Conservation (phyloP, 2,329 filamentous ascomycete species). For the Sclerotinia minor region DNA sequence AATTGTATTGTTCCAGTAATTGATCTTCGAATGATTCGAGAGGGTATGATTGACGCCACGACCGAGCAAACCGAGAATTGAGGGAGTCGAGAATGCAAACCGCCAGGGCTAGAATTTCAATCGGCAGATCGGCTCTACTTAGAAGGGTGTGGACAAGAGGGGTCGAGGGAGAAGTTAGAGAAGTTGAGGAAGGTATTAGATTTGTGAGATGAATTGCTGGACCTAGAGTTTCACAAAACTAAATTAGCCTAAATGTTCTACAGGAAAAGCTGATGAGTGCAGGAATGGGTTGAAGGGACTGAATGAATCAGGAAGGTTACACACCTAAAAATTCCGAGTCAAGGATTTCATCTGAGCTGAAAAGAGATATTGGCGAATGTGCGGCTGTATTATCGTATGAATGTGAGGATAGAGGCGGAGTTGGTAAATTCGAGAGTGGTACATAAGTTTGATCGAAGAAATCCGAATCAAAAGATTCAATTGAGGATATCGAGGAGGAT, state of each 20-base stretch:
- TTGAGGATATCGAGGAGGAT: conserved; percentile 29
- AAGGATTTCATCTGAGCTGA: conserved; percentile 34
- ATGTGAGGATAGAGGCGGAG: conserved; percentile 57
- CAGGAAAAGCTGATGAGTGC: conserved; percentile 12
- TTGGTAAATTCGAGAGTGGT: conserved; percentile 67
- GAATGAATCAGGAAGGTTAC: conserved; percentile 28
- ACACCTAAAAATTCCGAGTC: conserved; percentile 39
- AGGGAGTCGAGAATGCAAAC: conserved; percentile 68
- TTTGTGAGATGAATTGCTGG: conserved; percentile 66
- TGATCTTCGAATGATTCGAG: conserved; percentile 42
- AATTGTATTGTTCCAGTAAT: conserved; percentile 41
- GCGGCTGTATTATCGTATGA: conserved; percentile 31
- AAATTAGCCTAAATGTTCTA: conserved; percentile 35
- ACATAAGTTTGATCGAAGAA: conserved; percentile 61
- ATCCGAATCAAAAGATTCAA: conserved; percentile 47
- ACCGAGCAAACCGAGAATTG: conserved; percentile 60
- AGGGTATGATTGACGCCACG: conserved; percentile 62
- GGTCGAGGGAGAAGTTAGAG: conserved; percentile 58
- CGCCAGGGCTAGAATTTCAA: conserved; percentile 63
- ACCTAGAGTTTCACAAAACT: conserved; percentile 47
- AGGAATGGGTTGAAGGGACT: conserved; percentile 6
- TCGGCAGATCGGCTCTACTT: conserved; percentile 56
- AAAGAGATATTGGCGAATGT: conserved; percentile 30
- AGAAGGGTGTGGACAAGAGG: conserved; percentile 62
- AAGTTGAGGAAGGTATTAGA: conserved; percentile 63